These are phyloP conservation scores for Dothistroma septosporum DNA, from an alignment of 2,329 filamentous ascomycete species.

Conservation along the genomic window DNA sequence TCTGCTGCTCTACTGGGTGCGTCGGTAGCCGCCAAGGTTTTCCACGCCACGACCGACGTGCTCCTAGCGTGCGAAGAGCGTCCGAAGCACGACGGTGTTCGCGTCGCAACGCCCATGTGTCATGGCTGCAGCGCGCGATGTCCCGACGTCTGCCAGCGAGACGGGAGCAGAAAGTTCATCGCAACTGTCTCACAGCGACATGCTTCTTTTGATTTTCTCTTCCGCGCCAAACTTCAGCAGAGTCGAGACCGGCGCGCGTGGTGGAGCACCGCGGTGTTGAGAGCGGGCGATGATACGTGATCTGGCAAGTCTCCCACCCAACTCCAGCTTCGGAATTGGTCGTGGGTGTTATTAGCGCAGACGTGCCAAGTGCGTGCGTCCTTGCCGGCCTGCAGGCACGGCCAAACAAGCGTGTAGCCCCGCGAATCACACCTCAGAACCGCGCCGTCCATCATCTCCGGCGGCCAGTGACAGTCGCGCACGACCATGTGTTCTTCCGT, in stretches of 20 bases:
- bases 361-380: no score
- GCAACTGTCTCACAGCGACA: background rate
- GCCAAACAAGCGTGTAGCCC: constrained; percentile 3
- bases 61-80: background rate
- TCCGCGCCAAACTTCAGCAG: background rate
- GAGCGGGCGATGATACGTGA: background rate
- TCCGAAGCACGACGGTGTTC: background rate
- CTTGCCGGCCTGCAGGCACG: constrained; percentile 9
- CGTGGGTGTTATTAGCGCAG: no score
- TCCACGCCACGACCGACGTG: background rate
- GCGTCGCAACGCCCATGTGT: background rate
- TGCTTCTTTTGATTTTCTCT: no score
- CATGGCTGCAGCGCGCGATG: background rate
- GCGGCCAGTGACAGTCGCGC: constrained; percentile 14
- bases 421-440: background rate
- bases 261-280: background rate
- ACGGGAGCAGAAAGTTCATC: background rate
- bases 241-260: background rate
- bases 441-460: background rate
- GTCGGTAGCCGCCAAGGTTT: background rate
- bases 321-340: no score
- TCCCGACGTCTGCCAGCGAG: background rate
- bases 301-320: no score
- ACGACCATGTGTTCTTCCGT: constrained; percentile 1
- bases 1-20: no score